Base-by-base conservation (phyloP, 179 eudicot genomes). In the Corrigiola litoralis region DNA sequence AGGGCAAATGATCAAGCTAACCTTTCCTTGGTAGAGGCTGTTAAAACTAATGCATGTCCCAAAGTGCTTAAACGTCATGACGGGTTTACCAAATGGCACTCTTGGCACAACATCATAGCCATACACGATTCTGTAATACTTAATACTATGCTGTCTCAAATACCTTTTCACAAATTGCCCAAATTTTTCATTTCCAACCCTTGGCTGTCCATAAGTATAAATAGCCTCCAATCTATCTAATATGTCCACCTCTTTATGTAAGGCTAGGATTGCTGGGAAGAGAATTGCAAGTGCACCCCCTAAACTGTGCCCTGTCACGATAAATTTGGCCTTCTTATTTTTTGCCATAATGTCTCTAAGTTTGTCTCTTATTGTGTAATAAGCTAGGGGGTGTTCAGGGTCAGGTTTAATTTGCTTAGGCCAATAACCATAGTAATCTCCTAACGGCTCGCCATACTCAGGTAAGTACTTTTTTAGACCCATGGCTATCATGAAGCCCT, bases 141-240 rank as follows among this genome's bases (percentile, higher is more conserved):
- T 53, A 31, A 84, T 58, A 1, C 33, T 53, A 37, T 75, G 50
- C 38, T 46, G 56, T 7, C 8, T 64, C 2, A 86, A 45, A 3
- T 58, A 56, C 4, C 33, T 67, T 7, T 60, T 69, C 85, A 84
- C 69, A 63, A 69, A 77, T 5, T 70, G 20, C 12, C 81, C 82
- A 60, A 84, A 87, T 9, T 69, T 33, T 37, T 75, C 76, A 68
- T 87, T 70, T 31, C 94, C 94, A 38, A 87, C 87, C 51, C 84
- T 85, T 0, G 94, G 90, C 37, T 87, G 94, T 4, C 95, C 95
- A 47, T 66, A 87, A 6, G 90, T 87, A 51, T 82, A 87, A 27
- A 82, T 61, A 6, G 85, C 87, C 41, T 77, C 82, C 24, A 85
- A 60, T 32, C 80, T 75, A 54, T 80, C 61, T 33, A 87, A 47